Conservation (phyloP, 768 basidiomycete species). For the Brasilioporus rufonigricans region DNA sequence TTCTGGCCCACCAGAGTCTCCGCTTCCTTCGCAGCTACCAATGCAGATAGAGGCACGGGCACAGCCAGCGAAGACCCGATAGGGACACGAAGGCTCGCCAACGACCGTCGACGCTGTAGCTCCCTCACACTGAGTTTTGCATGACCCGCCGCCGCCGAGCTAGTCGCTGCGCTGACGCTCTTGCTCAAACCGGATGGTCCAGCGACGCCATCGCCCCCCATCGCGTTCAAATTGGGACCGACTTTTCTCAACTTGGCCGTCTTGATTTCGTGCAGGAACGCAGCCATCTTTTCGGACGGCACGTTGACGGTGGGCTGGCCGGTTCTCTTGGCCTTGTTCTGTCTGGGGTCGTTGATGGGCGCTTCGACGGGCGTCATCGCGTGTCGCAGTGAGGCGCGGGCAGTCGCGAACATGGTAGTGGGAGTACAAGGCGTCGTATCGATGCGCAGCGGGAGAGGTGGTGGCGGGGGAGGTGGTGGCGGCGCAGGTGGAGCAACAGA, state of each 20-base stretch:
- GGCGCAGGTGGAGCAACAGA: constrained; percentile 39
- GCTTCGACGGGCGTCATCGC: constrained; percentile 53
- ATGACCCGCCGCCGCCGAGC: background rate
- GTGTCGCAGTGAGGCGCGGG: constrained; percentile 67
- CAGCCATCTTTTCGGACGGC: constrained; percentile 79
- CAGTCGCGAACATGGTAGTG: constrained; percentile 47
- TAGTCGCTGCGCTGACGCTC: constrained; percentile 21
- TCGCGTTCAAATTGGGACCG: constrained; percentile 21
- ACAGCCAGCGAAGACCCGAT: constrained; percentile 24
- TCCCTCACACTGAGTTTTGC: constrained; percentile 18
- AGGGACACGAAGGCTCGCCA: constrained; percentile 27
- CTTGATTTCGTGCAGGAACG: constrained; percentile 79
- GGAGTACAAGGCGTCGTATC: constrained; percentile 30
- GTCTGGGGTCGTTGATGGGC: constrained; percentile 54
- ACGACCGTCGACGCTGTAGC: constrained; percentile 24
- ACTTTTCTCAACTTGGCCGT: constrained; percentile 66
- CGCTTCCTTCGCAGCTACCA: constrained; percentile 6
- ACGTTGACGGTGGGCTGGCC: constrained; percentile 72
- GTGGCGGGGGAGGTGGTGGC: constrained; percentile 37
- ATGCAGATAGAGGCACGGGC: constrained; percentile 8
- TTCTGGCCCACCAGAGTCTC: constrained; percentile 27
- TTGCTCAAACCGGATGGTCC: constrained; percentile 32
- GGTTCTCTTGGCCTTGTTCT: constrained; percentile 38
- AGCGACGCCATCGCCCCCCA: constrained; percentile 20
- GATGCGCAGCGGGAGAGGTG: constrained; percentile 31